Conservation (phyloP, 768 basidiomycete species). For the Psilocybe sp. region DNA sequence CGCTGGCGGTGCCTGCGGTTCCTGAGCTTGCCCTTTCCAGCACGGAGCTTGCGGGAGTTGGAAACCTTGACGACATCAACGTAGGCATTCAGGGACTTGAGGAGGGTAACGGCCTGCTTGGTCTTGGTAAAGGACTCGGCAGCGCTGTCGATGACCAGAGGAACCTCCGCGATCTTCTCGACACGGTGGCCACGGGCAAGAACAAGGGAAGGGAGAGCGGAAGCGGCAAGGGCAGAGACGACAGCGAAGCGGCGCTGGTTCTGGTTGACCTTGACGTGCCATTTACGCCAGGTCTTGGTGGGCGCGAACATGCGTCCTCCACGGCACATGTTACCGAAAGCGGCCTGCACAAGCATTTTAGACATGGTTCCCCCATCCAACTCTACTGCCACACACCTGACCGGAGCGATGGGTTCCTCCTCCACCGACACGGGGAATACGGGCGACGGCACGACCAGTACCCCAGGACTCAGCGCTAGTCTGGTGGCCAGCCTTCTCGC, state of each 20-base stretch:
- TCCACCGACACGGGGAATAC: slow-evolving; percentile 99
- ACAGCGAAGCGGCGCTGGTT: slow-evolving; percentile 98
- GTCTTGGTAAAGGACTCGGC: slow-evolving; percentile 93
- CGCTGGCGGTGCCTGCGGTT: slow-evolving; percentile 96
- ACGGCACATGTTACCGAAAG: slow-evolving; percentile 99
- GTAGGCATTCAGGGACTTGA: slow-evolving; percentile 89
- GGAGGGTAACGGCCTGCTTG: slow-evolving; percentile 91
- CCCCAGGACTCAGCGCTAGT: slow-evolving; percentile 99
- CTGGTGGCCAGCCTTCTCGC: slow-evolving; percentile 98
- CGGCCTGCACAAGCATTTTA: slow-evolving; percentile 56
- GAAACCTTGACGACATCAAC: slow-evolving; percentile 94
- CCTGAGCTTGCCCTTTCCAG: slow-evolving; percentile 96
- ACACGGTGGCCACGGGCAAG: slow-evolving; percentile 99
- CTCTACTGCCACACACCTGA: slow-evolving; percentile 54
- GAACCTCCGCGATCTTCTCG: slow-evolving; percentile 95
- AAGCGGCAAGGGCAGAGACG: slow-evolving; percentile 96
- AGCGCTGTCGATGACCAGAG: slow-evolving; percentile 79
- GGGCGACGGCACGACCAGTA: slow-evolving; percentile 99
- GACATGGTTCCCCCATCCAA: not conserved
- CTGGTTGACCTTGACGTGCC: slow-evolving; percentile 99
- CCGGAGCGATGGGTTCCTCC: slow-evolving; percentile 98
- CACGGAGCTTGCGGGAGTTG: slow-evolving; percentile 94
- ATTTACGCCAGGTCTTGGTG: slow-evolving; percentile 98
- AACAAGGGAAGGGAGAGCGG: slow-evolving; percentile 96
- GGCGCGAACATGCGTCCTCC: slow-evolving; percentile 99